A percentile compares a stretch with the other conserved stretches of the same genome.
Evolutionary conservation across 2,329 filamentous ascomycete species (phyloP).

Genomic region (Fusarium redolens): DNA sequence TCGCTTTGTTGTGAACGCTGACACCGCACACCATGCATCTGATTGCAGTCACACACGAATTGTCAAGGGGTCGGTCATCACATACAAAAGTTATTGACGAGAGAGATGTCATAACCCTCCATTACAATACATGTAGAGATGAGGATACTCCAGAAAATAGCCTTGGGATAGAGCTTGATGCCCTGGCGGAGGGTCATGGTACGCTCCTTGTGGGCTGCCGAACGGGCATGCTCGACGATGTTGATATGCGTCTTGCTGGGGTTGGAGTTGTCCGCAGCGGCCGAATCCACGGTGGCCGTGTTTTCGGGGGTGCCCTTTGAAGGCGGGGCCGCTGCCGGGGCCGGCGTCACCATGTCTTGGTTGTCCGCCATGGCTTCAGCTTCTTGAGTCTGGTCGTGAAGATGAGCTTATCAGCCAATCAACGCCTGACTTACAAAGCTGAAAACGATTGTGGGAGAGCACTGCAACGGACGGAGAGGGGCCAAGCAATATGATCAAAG

Average conservation of each 20-base stretch:
- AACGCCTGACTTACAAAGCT: not conserved
- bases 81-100: conserved; percentile 42
- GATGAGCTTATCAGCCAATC: not conserved
- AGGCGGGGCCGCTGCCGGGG: conserved; percentile 30
- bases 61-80: not conserved
- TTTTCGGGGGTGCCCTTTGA: conserved; percentile 28
- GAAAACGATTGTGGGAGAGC: not conserved
- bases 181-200: conserved; percentile 40
- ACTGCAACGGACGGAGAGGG: not conserved
- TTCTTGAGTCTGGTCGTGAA: conserved; percentile 3
- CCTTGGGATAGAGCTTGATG: conserved; percentile 39
- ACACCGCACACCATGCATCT: not conserved
- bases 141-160: conserved; percentile 38
- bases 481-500: not conserved
- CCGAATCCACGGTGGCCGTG: conserved; percentile 31
- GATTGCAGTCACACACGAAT: not conserved
- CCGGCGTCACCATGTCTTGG: conserved; percentile 33
- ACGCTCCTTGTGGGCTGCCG: conserved; percentile 39
- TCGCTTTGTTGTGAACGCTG: not conserved
- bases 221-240: conserved; percentile 39
- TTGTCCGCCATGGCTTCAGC: conserved; percentile 27
- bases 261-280: conserved; percentile 1
- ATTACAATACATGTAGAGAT: conserved; percentile 41
- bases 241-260: conserved; percentile 31
- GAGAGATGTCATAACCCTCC: conserved; percentile 40